Evolutionary conservation across 164 flowering plant genomes (phyloP), one percentile per base, ranked within the genome.

Genomic region (Piper longum): DNA sequence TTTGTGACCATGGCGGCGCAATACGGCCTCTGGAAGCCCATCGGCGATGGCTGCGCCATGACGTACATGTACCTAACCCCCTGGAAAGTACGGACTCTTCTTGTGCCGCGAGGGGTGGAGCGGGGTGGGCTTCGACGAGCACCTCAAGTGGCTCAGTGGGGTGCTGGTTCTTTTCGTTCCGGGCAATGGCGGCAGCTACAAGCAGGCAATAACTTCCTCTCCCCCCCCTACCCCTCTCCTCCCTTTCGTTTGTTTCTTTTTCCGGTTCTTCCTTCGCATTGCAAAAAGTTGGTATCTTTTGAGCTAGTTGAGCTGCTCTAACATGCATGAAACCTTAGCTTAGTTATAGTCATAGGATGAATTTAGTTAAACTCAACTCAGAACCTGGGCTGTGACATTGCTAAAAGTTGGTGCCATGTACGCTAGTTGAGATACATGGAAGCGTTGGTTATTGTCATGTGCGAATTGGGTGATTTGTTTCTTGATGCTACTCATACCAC

Each of bases 31-130:
- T 43, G 84, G 43, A 87, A 74, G 62, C 95, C 97, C 5, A 68
- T 83, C 55, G 71, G 85, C 0, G 86, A 86, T 77, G 95, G 96
- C 3, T 95, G 99, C 75, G 65, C 64, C 5, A 95, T 95, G 99
- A 95, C 97, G 0, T 95, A 95, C 67, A 91, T 95, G 97, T 89
- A 91, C 70, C 99, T 97, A 0, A 91, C 88, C 88, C 3, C 64
- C 83, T 16, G 66, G 68, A 1, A 88, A 80, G 70, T 91, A 91
- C 61, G 95, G 87, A 4, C 60, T 95, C 71, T 87, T 83, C 73
- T 72, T 91, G 81, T 95, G 91, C 64, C 97, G 91, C 62, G 99
- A 95, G 81, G 99, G 99, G 1, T 95, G 99, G 99, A 83, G 78
- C 63, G 79, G 80, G 84, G 89, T 95, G 54, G 96, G 91, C 74